Percentiles rank a stretch among this genome's conserved stretches.
Evolutionary conservation across 169 alveolate genomes (phyloP).

Genomic region (Babesia ovata): DNA sequence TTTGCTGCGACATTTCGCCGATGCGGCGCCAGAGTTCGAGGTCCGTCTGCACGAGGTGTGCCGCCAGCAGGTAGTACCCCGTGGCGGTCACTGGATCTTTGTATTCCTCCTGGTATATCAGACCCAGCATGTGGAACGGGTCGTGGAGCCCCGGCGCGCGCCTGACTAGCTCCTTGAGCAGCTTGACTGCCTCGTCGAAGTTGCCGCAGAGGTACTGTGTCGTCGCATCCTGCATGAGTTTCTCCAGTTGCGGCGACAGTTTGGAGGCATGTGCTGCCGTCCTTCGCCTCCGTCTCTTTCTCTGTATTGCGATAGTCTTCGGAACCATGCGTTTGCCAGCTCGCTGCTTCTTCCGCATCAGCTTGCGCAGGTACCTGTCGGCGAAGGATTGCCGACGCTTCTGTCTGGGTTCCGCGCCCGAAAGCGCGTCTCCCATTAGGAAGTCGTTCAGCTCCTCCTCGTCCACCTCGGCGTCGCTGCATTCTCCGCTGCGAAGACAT

Average conservation of each 20-base stretch:
- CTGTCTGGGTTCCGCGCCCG: constrained; percentile 19
- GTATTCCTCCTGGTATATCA: constrained; percentile 85
- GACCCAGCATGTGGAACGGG: constrained; percentile 87
- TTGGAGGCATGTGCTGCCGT: constrained; percentile 61
- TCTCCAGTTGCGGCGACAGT: constrained; percentile 64
- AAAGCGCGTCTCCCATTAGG: constrained; percentile 68
- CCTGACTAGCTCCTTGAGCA: constrained; percentile 76
- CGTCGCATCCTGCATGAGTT: constrained; percentile 66
- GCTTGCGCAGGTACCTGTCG: constrained; percentile 37
- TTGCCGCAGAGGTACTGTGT: constrained; percentile 44
- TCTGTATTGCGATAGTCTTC: constrained; percentile 12
- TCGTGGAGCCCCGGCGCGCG: constrained; percentile 86
- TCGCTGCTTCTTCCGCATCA: constrained; percentile 17
- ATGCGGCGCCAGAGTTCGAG: constrained; percentile 82
- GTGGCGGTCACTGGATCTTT: constrained; percentile 82
- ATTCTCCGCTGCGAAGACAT: constrained; percentile 41
- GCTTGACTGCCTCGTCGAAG: constrained; percentile 57
- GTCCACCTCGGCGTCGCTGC: constrained; percentile 65
- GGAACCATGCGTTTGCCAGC: background rate
- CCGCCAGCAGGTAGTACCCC: constrained; percentile 86
- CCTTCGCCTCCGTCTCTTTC: constrained; percentile 44
- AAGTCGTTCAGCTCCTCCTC: constrained; percentile 69
- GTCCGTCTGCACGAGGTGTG: constrained; percentile 84
- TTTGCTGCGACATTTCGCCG: constrained; percentile 76
- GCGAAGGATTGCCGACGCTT: constrained; percentile 53